Evolutionary conservation across 163 green algal genomes (phyloP), one percentile per base, ranked within the genome.

Genomic region (Scenedesmus sp.): DNA sequence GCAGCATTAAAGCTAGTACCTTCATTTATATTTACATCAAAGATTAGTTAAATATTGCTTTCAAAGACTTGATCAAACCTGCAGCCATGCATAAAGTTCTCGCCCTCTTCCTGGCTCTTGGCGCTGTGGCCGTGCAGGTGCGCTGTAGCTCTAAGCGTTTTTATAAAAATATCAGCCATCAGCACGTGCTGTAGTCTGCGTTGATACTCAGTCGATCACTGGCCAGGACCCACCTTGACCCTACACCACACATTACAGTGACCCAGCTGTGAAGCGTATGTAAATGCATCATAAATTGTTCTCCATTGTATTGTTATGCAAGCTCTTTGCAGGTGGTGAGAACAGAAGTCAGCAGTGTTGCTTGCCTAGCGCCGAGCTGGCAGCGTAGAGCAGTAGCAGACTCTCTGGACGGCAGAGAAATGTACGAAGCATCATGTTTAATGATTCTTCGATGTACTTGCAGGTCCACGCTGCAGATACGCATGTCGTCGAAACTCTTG

Each of bases 121-220:
- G 65, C 65, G 65, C 65, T 37, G 65, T 76, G 65, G 65, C 65
- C 65, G 65, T 76, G 30, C 65, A 76, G 65, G 65, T 76, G 30
- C 37, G 7, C 0, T 40, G 24, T 35, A 35, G 59, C 59, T 7
- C 9, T 35, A 33, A 35, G 3, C 4, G 9, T 35, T 72, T 72
- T 9, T 2, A 10, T 35, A 33, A 72, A 35, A 72, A 35, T 35
- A 72, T 72, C 3, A 10, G 22, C 24, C 7, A 35, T 33, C 3
- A 35, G 1, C 24, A 61, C 1, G 24, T 61, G 51, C 51, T 22
- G 12, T 20, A 56, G 1, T n/a, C 49, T 20, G 49, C 13, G 24
- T 3, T 12, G 13, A 12, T 70, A 33, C 49, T 13, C 26, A 76
- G 65, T 76, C 40, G 65, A 30, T 76, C 65, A 76, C 26, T 30